Conservation (phyloP, 2,329 filamentous ascomycete species). For the Fusarium sacchari region DNA sequence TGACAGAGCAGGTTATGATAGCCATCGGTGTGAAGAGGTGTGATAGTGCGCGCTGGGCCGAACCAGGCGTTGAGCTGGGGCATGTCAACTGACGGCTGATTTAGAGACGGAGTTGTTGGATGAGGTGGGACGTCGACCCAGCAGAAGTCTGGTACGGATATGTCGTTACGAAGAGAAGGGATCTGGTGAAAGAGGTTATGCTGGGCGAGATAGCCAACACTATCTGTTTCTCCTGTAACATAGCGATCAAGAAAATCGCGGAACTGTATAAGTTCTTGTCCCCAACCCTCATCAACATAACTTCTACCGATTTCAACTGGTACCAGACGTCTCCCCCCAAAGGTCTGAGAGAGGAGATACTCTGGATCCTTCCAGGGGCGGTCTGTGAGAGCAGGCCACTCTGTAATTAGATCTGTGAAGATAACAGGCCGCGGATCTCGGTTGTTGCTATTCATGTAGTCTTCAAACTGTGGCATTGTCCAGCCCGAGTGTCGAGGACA, state of each 20-base stretch:
- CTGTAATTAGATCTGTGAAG: constrained; percentile 68
- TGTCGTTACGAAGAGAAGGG: constrained; percentile 78
- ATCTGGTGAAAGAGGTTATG: constrained; percentile 89
- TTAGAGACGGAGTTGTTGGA: constrained; percentile 48
- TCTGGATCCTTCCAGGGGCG: constrained; percentile 76
- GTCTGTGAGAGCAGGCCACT: constrained; percentile 80
- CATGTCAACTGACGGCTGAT: constrained; percentile 59
- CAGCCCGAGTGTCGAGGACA: constrained; percentile 52
- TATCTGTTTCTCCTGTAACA: constrained; percentile 54
- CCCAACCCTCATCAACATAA: constrained; percentile 88
- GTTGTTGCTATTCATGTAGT: constrained; percentile 62
- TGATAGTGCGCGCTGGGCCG: constrained; percentile 87
- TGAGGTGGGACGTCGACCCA: constrained; percentile 74
- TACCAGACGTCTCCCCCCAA: constrained; percentile 81
- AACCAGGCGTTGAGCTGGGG: constrained; percentile 93
- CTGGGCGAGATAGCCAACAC: constrained; percentile 86
- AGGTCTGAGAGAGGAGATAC: constrained; percentile 79
- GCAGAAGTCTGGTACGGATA: constrained; percentile 85
- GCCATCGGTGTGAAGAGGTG: constrained; percentile 91
- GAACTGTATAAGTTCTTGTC: constrained; percentile 82
- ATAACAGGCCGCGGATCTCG: constrained; percentile 70
- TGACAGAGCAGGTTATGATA: constrained; percentile 94
- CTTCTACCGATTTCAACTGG: constrained; percentile 87
- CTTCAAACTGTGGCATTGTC: constrained; percentile 69
- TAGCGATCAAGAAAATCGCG: constrained; percentile 73